Conservation (phyloP, 495 filamentous ascomycete genomes). For the Podospora tetraspora region DNA sequence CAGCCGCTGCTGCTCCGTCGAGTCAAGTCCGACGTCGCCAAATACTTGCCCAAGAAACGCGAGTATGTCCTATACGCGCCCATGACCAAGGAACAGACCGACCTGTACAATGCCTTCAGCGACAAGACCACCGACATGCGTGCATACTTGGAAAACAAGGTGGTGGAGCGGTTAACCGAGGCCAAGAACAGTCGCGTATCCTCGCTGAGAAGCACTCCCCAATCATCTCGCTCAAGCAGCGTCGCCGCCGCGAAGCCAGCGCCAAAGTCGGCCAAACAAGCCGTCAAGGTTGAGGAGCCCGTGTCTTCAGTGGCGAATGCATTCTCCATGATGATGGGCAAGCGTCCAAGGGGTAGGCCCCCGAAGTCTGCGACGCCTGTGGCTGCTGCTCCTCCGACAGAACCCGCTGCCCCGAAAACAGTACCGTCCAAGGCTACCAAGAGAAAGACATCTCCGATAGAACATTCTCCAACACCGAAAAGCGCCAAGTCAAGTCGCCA, state of each 20-base stretch:
- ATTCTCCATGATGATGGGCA: constrained; percentile 46
- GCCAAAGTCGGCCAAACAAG: constrained; percentile 12
- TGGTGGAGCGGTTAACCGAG: constrained; percentile 59
- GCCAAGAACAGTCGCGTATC: constrained; percentile 34
- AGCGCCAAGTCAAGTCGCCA: constrained; percentile 65
- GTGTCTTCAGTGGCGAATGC: constrained; percentile 30
- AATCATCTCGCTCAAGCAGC: constrained; percentile 36
- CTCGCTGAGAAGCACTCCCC: constrained; percentile 32
- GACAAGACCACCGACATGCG: constrained; percentile 67
- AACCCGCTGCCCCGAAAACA: constrained; percentile 14
- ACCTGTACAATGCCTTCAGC: constrained; percentile 80
- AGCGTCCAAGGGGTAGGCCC: constrained; percentile 21
- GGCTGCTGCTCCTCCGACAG: background rate
- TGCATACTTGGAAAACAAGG: constrained; percentile 77
- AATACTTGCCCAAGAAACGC: constrained; percentile 83
- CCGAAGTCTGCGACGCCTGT: constrained; percentile 12
- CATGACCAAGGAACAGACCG: constrained; percentile 78
- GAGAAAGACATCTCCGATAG: constrained; percentile 37
- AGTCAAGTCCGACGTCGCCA: constrained; percentile 90
- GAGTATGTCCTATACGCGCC: constrained; percentile 94
- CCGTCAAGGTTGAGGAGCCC: constrained; percentile 9
- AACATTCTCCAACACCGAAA: constrained; percentile 45
- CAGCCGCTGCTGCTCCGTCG: constrained; percentile 86
- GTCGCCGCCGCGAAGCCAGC: constrained; percentile 8
- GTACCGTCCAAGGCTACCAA: constrained; percentile 30